Conservation (phyloP, 2,329 filamentous ascomycete species). For the Calonectria pseudoturangicola region DNA sequence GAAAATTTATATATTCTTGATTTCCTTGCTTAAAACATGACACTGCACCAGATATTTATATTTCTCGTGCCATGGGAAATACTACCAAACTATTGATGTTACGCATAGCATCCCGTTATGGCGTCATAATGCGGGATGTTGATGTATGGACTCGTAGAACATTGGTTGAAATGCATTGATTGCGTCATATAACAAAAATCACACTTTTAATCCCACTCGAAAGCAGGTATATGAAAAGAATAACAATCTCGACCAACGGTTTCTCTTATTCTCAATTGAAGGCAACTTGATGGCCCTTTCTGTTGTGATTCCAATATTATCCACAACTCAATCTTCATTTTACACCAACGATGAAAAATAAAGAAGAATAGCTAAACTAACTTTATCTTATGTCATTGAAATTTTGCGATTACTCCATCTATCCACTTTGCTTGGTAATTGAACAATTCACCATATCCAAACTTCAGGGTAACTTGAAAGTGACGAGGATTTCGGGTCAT, state of each 20-base stretch:
- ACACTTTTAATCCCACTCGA: not conserved
- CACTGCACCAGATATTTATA: no score
- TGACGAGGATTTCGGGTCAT: not conserved
- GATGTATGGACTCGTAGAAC: not conserved
- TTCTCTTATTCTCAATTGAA: no score
- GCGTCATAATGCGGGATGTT: conserved; percentile 12
- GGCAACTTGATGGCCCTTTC: no score
- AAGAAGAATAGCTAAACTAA: no score
- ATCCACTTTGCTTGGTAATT: no score
- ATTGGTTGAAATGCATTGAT: not conserved
- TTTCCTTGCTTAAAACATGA: no score
- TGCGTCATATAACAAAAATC: not conserved
- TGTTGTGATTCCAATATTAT: not conserved
- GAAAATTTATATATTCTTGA: no score
- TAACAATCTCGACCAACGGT: not conserved
- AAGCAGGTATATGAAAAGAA: no score
- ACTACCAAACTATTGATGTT: no score
- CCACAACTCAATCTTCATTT: not conserved
- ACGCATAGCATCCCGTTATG: not conserved
- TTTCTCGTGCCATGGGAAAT: no score
- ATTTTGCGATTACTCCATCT: not conserved
- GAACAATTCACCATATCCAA: not conserved
- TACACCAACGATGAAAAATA: not conserved
- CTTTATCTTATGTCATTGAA: not conserved
- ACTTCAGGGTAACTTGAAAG: not conserved